Base-by-base conservation (phyloP, 1,284 basidiomycete species). In the Lignosus rhinocerotis region DNA sequence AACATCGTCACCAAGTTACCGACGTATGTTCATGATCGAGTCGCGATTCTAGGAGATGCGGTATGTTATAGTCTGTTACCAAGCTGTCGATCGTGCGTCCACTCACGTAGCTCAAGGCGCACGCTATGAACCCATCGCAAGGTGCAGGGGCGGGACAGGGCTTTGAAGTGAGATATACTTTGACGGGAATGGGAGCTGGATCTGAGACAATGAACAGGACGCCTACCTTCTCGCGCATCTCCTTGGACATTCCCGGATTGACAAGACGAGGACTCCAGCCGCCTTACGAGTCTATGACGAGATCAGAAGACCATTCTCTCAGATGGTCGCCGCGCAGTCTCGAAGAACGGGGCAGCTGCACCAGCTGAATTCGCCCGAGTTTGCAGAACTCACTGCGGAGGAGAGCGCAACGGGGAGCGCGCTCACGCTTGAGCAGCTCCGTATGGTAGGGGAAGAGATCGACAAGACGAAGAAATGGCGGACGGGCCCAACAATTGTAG, bases 71-170 rank as follows among this genome's bases (percentile, higher is more conserved):
- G 21, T 43, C 4, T 25, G 25, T 2, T 25, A 39, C 7, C 36
- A 14, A 39, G 6, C 14, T 39, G n/a, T 70, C 53, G 17, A 21
- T 7, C n/a, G 30, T 34, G 16, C 31, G 14, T 9, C 30, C 32
- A 47, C 46, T 31, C 16, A 39, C 36, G 12, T 17, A 8, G 16
- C 46, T 32, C 10, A 39, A 64, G 62, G 63, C 63, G 0, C 63
- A 64, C 46, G 58, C 53, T 3, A 64, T 64, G 73, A 70, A 72
- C 2, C 75, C 75, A 0, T 69, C 72, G 57, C 74, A 74, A 58
- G 75, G 70, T 1, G 72, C 76, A 11, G 75, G 76, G 5, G 75
- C 71, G 3, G 75, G 76, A 0, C 76, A 77, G 65, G 75, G 73
- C 0, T 73, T 77, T 47, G 76, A 76, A 65, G 73, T 72, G 21